phyloP scores from a whole-genome alignment of 2,329 filamentous ascomycete species.

The Aspergillus transmontanensis region DNA sequence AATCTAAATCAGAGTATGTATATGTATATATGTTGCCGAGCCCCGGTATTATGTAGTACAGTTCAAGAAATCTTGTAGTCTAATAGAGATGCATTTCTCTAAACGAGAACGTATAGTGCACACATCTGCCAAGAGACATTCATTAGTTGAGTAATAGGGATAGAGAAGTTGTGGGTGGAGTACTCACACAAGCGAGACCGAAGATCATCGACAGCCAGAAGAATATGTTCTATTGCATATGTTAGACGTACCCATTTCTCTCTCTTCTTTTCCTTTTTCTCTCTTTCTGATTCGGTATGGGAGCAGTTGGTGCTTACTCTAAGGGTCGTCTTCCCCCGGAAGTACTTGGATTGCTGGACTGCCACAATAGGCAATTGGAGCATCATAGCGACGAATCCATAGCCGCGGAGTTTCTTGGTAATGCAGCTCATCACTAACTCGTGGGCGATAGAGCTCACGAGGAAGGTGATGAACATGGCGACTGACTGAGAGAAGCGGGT shows the following conservation, averaged over 20 bases:
- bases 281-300: background rate
- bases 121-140: conserved; percentile 51
- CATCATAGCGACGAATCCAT: conserved; percentile 95
- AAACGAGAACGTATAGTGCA: conserved; percentile 62
- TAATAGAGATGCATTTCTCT: conserved; percentile 6
- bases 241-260: background rate
- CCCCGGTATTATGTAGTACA: conserved; percentile 1
- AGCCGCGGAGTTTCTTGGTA: conserved; percentile 92
- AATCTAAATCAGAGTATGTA: background rate
- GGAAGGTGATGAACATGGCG: conserved; percentile 87
- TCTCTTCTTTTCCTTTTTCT: background rate
- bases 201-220: conserved; percentile 94
- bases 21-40: background rate
- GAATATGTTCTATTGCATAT: conserved; percentile 64
- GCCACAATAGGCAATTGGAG: conserved; percentile 93
- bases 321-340: conserved; percentile 73
- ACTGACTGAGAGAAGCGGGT: conserved; percentile 73
- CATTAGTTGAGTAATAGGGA: background rate
- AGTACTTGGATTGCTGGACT: conserved; percentile 77
- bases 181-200: conserved; percentile 74
- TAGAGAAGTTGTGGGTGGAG: background rate
- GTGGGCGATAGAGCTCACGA: conserved; percentile 86
- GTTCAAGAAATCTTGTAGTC: background rate
- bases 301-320: conserved; percentile 55
- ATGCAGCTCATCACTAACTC: conserved; percentile 98